These are phyloP conservation scores for Vinca minor DNA, from an alignment of 257 asterid species.

Conservation along the genomic window DNA sequence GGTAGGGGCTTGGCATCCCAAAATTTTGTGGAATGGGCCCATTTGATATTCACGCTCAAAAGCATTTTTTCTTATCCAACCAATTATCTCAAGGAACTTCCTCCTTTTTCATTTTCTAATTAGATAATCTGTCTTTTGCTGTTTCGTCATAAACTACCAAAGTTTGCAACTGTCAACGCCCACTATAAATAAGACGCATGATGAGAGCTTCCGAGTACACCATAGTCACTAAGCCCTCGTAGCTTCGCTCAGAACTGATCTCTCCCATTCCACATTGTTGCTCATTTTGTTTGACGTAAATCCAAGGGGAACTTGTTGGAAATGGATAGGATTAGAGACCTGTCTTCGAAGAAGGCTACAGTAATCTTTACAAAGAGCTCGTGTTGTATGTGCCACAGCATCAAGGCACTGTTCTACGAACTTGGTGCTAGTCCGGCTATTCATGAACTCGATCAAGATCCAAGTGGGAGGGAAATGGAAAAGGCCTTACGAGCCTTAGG, in stretches of 20 bases:
- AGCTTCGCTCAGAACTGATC: not conserved
- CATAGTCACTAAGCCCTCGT: slow-evolving; percentile 9
- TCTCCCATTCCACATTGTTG: slow-evolving; percentile 2
- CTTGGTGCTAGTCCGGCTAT: slow-evolving; percentile 74
- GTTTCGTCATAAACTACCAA: slow-evolving; percentile 17
- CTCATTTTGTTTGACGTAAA: not conserved
- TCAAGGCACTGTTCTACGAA: slow-evolving; percentile 63
- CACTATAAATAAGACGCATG: slow-evolving; percentile 45
- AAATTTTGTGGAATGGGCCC: no score
- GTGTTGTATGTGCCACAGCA: slow-evolving; percentile 86
- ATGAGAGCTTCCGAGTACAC: slow-evolving; percentile 15
- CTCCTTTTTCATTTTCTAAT: slow-evolving; percentile 25
- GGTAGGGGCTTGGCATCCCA: no score
- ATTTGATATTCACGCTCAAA: slow-evolving; percentile 33
- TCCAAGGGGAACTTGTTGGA: not conserved
- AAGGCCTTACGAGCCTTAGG: slow-evolving; percentile 48
- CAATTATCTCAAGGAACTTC: slow-evolving; percentile 29
- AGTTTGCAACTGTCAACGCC: slow-evolving; percentile 27
- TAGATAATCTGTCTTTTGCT: slow-evolving; percentile 1
- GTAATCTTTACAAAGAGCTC: slow-evolving; percentile 83
- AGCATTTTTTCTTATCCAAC: slow-evolving; percentile 27
- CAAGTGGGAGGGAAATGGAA: slow-evolving; percentile 58
- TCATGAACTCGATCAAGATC: slow-evolving; percentile 58
- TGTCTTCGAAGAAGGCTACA: slow-evolving; percentile 60
- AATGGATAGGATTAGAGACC: slow-evolving; percentile 59